Evolutionary conservation across 2,329 filamentous ascomycete species (phyloP).

Genomic region (Trichophyton mentagrophytes): DNA sequence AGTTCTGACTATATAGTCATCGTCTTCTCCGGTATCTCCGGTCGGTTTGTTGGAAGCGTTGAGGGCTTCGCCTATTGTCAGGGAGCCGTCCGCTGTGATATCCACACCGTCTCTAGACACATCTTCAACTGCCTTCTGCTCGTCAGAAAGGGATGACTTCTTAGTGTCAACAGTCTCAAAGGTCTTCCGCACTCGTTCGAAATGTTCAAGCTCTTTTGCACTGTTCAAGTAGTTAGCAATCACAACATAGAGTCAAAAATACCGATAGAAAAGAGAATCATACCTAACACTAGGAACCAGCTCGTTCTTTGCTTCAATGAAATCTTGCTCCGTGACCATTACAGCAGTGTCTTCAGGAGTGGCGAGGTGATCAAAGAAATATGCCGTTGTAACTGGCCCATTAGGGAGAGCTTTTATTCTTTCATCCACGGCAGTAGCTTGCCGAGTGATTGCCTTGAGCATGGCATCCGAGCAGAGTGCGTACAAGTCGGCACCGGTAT

Average conservation of each 20-base stretch:
- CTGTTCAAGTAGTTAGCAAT: constrained; percentile 36
- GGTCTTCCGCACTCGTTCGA: constrained; percentile 65
- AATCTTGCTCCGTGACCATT: constrained; percentile 80
- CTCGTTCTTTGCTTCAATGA: constrained; percentile 65
- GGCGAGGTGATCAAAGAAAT: constrained; percentile 90
- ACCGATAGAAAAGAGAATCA: constrained; percentile 9
- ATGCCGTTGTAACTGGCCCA: constrained; percentile 62
- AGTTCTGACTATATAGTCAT: constrained; percentile 29
- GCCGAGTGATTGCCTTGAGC: constrained; percentile 93
- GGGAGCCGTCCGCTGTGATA: background rate
- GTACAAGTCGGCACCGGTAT: constrained; percentile 95
- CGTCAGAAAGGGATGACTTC: constrained; percentile 18
- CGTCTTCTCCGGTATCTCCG: constrained; percentile 20
- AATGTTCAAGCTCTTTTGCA: constrained; percentile 80
- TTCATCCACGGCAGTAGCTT: constrained; percentile 68
- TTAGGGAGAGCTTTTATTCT: constrained; percentile 57
- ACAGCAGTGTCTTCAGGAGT: constrained; percentile 72
- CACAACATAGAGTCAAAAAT: background rate
- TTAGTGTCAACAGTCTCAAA: constrained; percentile 56
- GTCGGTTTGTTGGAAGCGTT: constrained; percentile 16
- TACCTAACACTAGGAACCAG: constrained; percentile 74
- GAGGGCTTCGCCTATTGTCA: constrained; percentile 27
- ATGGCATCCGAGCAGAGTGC: constrained; percentile 95
- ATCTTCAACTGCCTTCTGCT: background rate
- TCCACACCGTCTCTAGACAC: background rate